Base-by-base conservation (phyloP, 1,284 basidiomycete genomes). In the Ceratorhiza oryzae-sativae region DNA sequence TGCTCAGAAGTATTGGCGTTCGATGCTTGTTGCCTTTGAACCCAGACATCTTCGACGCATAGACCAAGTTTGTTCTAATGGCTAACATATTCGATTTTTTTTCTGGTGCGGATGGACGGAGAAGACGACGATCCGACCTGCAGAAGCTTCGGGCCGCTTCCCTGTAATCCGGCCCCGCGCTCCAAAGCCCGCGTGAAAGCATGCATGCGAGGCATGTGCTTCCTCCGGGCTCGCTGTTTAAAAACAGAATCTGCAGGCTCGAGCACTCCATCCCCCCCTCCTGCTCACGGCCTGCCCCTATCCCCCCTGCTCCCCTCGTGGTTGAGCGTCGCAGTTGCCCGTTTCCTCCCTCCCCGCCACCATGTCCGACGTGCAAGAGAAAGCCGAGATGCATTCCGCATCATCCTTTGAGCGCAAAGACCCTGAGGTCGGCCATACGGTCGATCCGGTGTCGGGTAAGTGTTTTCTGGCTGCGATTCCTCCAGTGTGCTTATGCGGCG, bases 281-380 rank as follows among this genome's bases (percentile, higher is more conserved):
- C 42, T 58, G 48, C 34, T 27, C 25, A 58, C 34, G 53, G 71
- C 62, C 71, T 65, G 53, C 71, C 51, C 56, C 42, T 65, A 55
- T 56, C 34, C 63, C 72, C 39, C 41, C 68, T 42, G 42, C 55
- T 45, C 45, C 70, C 55, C 18, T 51, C 32, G 13, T 46, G 49
- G 36, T 27, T 41, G 63, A 68, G 63, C 63, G 63, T 55, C 51
- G 65, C 65, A 48, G 65, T 23, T 39, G 65, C 65, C 58, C 23
- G 20, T 20, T 25, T 18, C 18, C 32, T 23, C 30, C 46, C 27
- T 10, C 9, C 34, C 62, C 34, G 56, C 36, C 46, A 20, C 53
- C 53, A 68, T 68, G 65, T 34, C 65, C n/a, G 53, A 55, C 9
- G 55, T 58, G 18, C 36, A n/a, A 2, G 65, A 68, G 18, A 68